Evolutionary conservation across 2,329 filamentous ascomycete genomes (phyloP).

Genomic region (Tolypocladium amazonense): DNA sequence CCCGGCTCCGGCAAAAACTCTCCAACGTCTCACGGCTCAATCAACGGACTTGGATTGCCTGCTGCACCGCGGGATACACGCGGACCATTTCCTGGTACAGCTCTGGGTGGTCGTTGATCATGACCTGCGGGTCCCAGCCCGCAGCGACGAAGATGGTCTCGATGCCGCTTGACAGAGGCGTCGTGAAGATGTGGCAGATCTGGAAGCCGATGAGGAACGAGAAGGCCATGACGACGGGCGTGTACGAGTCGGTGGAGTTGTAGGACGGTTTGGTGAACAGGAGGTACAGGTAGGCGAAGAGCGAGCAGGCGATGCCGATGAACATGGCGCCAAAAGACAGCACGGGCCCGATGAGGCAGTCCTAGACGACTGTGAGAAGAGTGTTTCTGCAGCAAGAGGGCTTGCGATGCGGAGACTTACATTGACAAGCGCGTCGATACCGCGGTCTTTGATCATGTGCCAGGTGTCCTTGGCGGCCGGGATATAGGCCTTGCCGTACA

Average conservation of each 20-base stretch:
- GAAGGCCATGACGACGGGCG: constrained; percentile 71
- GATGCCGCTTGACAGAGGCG: constrained; percentile 77
- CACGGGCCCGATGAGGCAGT: constrained; percentile 69
- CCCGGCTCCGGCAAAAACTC: background rate
- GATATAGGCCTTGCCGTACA: constrained; percentile 86
- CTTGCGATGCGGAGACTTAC: constrained; percentile 14
- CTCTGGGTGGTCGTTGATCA: constrained; percentile 72
- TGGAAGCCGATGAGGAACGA: constrained; percentile 85
- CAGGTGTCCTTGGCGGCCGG: constrained; percentile 82
- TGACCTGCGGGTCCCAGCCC: constrained; percentile 58
- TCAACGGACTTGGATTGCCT: constrained; percentile 45
- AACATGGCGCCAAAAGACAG: constrained; percentile 71
- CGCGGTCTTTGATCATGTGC: constrained; percentile 84
- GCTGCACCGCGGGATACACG: constrained; percentile 76
- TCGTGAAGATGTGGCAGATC: constrained; percentile 81
- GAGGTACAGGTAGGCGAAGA: constrained; percentile 82
- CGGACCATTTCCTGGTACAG: constrained; percentile 69
- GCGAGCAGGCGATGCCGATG: constrained; percentile 70
- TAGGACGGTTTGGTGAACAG: constrained; percentile 71
- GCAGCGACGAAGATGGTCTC: constrained; percentile 83
- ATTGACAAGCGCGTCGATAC: constrained; percentile 82
- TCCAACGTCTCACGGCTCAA: background rate
- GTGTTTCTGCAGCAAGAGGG: background rate
- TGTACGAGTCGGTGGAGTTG: constrained; percentile 58
- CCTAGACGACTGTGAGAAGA: constrained; percentile 21